phyloP scores from a whole-genome alignment of 257 asterid genomes.

The Nyctanthes arbortristis region DNA sequence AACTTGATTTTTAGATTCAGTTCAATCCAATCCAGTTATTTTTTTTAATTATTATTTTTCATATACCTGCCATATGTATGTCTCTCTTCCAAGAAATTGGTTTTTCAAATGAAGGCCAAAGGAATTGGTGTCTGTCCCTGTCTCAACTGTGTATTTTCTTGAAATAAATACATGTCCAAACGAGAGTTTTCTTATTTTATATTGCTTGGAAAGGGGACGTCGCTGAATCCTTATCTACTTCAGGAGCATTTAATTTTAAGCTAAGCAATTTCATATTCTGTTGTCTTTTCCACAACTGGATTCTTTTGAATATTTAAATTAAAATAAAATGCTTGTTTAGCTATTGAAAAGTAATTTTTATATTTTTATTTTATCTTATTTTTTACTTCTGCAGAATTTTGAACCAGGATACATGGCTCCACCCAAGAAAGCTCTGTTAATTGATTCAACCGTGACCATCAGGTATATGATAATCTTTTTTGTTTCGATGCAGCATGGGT shows the following conservation, averaged over 20 bases:
- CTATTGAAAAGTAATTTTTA: constrained; percentile 6
- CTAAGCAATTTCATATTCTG: constrained; percentile 10
- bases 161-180: too few species aligned
- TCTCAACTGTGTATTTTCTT: constrained; percentile 20
- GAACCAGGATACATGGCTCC: constrained; percentile 75
- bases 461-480: constrained; percentile 40
- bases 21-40: too few species aligned
- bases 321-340: background rate
- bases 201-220: constrained; percentile 27
- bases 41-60: background rate
- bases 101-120: constrained; percentile 18
- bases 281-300: constrained; percentile 19
- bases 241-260: constrained; percentile 19
- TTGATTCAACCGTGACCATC: constrained; percentile 50
- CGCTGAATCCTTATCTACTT: constrained; percentile 27
- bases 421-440: constrained; percentile 44
- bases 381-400: constrained; percentile 59
- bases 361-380: background rate
- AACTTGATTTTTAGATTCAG: too few species aligned
- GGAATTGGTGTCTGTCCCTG: constrained; percentile 22
- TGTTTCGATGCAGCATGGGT: too few species aligned
- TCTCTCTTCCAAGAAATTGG: too few species aligned
- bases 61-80: background rate
- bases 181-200: too few species aligned
- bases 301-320: background rate